These are phyloP conservation scores for Saccharata proteae DNA, from an alignment of 2,329 filamentous ascomycete genomes.

Conservation along the genomic window DNA sequence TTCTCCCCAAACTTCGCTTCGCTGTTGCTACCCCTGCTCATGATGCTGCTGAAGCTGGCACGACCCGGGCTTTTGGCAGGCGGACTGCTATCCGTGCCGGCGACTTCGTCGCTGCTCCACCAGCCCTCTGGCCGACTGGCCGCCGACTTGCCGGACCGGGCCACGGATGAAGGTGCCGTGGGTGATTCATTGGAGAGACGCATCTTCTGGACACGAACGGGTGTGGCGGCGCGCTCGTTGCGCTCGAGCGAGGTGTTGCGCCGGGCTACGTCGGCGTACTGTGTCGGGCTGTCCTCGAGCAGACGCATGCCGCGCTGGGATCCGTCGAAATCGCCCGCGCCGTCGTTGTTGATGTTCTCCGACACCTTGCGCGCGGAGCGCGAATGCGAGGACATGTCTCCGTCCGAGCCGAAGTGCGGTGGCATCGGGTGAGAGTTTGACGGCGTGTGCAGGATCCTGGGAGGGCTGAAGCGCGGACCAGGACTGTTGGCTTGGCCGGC, in stretches of 20 bases:
- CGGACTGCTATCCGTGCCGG: conserved; percentile 12
- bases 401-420: no score
- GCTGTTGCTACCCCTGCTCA: conserved; percentile 15
- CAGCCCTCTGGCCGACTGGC: conserved; percentile 25
- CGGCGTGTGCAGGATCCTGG: conserved; percentile 2
- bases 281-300: neutral
- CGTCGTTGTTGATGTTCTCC: no score
- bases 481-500: conserved; percentile 13
- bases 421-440: conserved; percentile 2
- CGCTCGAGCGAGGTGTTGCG: conserved; percentile 2
- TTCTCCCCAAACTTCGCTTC: conserved; percentile 17
- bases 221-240: conserved; percentile 13
- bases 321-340: neutral
- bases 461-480: conserved; percentile 2
- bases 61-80: conserved; percentile 11
- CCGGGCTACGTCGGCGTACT: neutral
- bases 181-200: conserved; percentile 12
- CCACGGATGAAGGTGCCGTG: conserved; percentile 13
- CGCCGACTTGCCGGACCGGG: conserved; percentile 13
- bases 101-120: conserved; percentile 28
- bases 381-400: neutral
- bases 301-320: neutral
- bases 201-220: conserved; percentile 14
- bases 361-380: conserved; percentile 8
- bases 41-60: conserved; percentile 5